Evolutionary conservation across 352 stramenopile species (phyloP).

Genomic region (Phytophthora pseudosyringae): DNA sequence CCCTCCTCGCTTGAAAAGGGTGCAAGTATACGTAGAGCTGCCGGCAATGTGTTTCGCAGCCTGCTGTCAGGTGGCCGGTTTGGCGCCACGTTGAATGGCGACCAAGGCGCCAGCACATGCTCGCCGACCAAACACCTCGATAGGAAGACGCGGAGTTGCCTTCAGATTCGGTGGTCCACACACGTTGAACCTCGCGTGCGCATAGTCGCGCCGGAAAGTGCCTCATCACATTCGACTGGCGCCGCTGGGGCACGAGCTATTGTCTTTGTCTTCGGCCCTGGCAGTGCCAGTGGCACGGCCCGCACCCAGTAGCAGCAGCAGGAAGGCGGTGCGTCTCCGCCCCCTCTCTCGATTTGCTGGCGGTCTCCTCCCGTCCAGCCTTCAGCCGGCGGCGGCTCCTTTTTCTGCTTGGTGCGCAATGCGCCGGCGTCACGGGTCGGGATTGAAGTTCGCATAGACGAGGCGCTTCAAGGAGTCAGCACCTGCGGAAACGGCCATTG

Average conservation of each 20-base stretch:
- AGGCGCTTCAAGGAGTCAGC: slow-evolving; percentile 23
- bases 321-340: background rate
- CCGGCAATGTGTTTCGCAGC: too few species aligned
- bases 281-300: too few species aligned
- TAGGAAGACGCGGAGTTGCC: slow-evolving; percentile 25
- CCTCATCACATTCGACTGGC: slow-evolving; percentile 9
- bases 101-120: too few species aligned
- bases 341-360: background rate
- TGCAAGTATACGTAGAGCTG: too few species aligned
- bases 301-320: background rate
- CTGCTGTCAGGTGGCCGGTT: too few species aligned
- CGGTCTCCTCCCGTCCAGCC: background rate
- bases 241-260: background rate
- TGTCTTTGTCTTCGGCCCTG: background rate
- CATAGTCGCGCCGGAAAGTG: slow-evolving; percentile 17
- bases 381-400: background rate
- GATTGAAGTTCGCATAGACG: slow-evolving; percentile 31
- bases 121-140: slow-evolving; percentile 5
- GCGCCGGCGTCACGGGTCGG: slow-evolving; percentile 17
- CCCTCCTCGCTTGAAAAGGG: too few species aligned
- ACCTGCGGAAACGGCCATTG: background rate
- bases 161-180: slow-evolving; percentile 41
- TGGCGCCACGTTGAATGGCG: too few species aligned
- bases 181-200: slow-evolving; percentile 17
- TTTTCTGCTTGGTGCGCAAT: slow-evolving; percentile 37